phyloP scores from a whole-genome alignment of 805 yeast genomes.

The Saturnispora saitoi region DNA sequence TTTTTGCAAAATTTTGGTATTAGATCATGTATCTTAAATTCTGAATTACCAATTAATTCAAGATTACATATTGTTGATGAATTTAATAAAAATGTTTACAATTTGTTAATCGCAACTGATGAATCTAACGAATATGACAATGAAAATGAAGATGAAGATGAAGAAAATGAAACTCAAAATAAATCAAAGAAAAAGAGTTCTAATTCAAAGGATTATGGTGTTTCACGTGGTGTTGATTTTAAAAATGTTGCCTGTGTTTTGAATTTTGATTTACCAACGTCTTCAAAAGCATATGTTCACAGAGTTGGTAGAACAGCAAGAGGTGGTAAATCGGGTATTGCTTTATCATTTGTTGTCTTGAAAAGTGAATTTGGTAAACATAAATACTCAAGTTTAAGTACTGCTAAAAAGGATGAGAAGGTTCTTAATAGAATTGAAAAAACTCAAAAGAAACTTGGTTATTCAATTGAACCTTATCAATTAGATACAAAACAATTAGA shows the following conservation, averaged over 20 bases:
- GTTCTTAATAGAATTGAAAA: slow-evolving; percentile 66
- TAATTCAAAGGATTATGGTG: slow-evolving; percentile 69
- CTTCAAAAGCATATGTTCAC: slow-evolving; percentile 84
- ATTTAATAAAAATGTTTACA: slow-evolving; percentile 83
- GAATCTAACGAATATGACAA: slow-evolving; percentile 58
- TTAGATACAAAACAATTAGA: slow-evolving; percentile 90
- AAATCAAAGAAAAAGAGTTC: slow-evolving; percentile 21
- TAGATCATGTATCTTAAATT: slow-evolving; percentile 76
- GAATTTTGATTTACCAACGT: slow-evolving; percentile 87
- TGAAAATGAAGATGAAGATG: slow-evolving; percentile 18
- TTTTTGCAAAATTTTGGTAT: slow-evolving; percentile 94
- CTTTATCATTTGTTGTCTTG: slow-evolving; percentile 86
- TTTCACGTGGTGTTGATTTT: slow-evolving; percentile 95
- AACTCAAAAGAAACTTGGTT: slow-evolving; percentile 67
- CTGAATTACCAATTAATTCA: slow-evolving; percentile 88
- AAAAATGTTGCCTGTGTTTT: slow-evolving; percentile 92
- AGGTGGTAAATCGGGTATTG: slow-evolving; percentile 93
- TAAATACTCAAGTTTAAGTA: slow-evolving; percentile 61
- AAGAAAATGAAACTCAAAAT: slow-evolving; percentile 30
- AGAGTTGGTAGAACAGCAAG: slow-evolving; percentile 97
- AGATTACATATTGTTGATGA: slow-evolving; percentile 93
- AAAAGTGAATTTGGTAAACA: slow-evolving; percentile 81
- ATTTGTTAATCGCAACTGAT: slow-evolving; percentile 88
- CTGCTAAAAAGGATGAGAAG: slow-evolving; percentile 81
- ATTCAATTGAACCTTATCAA: slow-evolving; percentile 75